Conservation (phyloP, 805 yeast genomes). For the Tetrapisispora namnaoensis region DNA sequence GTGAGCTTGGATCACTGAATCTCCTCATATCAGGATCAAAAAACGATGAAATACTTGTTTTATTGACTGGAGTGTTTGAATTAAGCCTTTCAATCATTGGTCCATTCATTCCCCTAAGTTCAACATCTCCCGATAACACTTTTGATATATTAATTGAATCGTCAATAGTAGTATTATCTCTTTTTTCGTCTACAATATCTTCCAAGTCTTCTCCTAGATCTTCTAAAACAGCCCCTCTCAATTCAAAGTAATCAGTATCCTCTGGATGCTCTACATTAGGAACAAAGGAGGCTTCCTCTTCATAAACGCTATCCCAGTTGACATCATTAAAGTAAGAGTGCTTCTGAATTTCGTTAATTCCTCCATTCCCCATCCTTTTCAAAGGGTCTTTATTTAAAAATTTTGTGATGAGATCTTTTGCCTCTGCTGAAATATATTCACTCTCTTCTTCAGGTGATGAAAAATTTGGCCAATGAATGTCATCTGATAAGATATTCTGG, state of each 20-base stretch:
- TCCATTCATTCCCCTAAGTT: neutral
- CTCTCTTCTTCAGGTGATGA: conserved; percentile 41
- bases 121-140: neutral
- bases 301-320: conserved; percentile 65
- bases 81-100: neutral
- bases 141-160: neutral
- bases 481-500: conserved; percentile 62
- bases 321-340: conserved; percentile 72
- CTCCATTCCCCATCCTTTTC: conserved; percentile 65
- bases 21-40: conserved; percentile 20
- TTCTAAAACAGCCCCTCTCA: conserved; percentile 72
- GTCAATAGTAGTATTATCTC: conserved; percentile 1
- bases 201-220: conserved; percentile 20
- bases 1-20: conserved; percentile 27
- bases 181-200: conserved; percentile 3
- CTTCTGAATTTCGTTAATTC: conserved; percentile 64
- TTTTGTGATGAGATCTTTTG: conserved; percentile 60
- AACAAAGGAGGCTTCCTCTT: conserved; percentile 69
- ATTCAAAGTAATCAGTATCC: conserved; percentile 83
- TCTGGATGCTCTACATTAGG: conserved; percentile 75
- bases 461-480: conserved; percentile 77
- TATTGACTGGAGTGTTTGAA: conserved; percentile 3
- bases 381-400: conserved; percentile 56
- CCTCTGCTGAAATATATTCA: conserved; percentile 49
- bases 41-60: conserved; percentile 23